Conservation (phyloP, 148 eudicot genomes). For the Fallopia convolvulus region DNA sequence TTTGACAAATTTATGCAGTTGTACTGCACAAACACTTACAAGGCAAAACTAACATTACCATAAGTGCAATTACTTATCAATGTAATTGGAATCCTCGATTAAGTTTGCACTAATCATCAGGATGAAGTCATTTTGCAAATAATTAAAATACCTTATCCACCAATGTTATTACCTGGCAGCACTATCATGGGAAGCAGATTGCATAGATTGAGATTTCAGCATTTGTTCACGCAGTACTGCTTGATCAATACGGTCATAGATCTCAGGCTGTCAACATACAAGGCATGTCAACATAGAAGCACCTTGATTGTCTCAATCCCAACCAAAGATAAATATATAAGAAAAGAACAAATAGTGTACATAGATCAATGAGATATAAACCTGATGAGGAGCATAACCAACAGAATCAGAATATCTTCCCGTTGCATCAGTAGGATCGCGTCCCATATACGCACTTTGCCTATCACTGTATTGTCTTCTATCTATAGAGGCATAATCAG, state of each 20-base stretch:
- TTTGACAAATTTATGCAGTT: slow-evolving; percentile 18
- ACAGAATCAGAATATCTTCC: slow-evolving; percentile 57
- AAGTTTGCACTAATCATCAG: neutral
- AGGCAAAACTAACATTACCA: slow-evolving; percentile 9
- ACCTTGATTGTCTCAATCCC: neutral
- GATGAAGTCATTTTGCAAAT: neutral
- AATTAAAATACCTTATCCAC: slow-evolving; percentile 10
- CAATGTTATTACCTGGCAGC: slow-evolving; percentile 56
- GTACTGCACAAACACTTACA: slow-evolving; percentile 16
- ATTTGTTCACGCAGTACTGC: slow-evolving; percentile 54
- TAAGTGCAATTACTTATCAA: neutral
- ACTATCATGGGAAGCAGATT: slow-evolving; percentile 67
- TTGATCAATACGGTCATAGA: slow-evolving; percentile 78
- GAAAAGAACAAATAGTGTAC: neutral
- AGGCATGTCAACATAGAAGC: neutral
- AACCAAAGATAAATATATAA: slow-evolving; percentile 1
- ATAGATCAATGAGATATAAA: slow-evolving; percentile 8
- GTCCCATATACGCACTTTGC: slow-evolving; percentile 50
- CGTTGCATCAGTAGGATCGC: slow-evolving; percentile 46
- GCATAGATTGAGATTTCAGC: slow-evolving; percentile 64
- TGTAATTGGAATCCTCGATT: slow-evolving; percentile 5
- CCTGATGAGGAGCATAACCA: slow-evolving; percentile 69
- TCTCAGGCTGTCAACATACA: slow-evolving; percentile 42
- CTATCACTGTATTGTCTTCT: slow-evolving; percentile 49
- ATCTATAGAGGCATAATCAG: slow-evolving; percentile 5